Evolutionary conservation across 306 rosid species (phyloP), one percentile per base, ranked within the genome.

Genomic region (Cicer arietinum): DNA sequence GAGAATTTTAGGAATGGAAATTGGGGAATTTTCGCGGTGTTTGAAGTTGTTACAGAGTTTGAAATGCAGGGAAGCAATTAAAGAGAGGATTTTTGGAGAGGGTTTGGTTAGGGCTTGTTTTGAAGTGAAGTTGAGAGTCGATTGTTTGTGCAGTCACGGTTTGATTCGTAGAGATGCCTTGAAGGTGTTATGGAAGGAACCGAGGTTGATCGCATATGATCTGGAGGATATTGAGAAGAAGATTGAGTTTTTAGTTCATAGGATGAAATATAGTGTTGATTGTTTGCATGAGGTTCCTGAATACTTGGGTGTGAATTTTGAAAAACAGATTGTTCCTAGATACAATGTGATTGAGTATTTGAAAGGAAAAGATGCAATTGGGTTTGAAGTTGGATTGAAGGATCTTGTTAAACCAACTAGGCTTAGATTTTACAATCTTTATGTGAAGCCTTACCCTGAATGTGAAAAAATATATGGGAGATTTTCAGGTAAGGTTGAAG

Each of bases 401-500:
- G 92, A 88, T 57, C 18, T 94, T 74, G 81, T 94, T 72, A 91
- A 81, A 79, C 97, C 94, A 37, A 87, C 90, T 74, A 91, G 96
- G 86, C 86, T 94, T 58, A 77, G 74, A 66, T 94, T 94, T 87
- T 91, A 90, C 65, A 94, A 94, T 82, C 87, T 88, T 52, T 94
- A 87, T 66, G 98, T 91, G 13, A 91, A 91, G 83, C 97, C 96
- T 7, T 94, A 91, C 78, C 94, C 92, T 0, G 97, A 91, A 41
- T 87, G 97, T 76, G 93, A 81, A 30, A 94, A 87, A 47, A 82
- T 91, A 61, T 91, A 77, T 61, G 90, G 89, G 8, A 89, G 91
- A 75, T 86, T 82, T 79, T 81, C 84, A 0, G 83, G 80, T 45
- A 74, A 71, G 73, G 62, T 13, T 61, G 74, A 73, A 76, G 87